Base-by-base conservation (phyloP, 176 grass and related monocot genomes). In the Ensete ventricosum region DNA sequence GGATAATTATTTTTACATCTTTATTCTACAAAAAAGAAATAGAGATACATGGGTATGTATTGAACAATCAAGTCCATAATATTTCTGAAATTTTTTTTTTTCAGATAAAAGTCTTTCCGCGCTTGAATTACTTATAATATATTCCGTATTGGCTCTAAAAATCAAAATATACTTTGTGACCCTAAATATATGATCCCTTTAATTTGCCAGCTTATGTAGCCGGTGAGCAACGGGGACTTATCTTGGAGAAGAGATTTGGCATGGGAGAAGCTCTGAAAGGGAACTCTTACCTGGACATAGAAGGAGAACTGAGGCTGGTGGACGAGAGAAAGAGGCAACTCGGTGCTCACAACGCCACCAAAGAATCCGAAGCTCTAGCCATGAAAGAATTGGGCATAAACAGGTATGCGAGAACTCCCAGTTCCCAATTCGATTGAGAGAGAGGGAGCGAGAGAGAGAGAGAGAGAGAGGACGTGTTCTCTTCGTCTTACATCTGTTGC, bases 361-460 rank as follows among this genome's bases (percentile, higher is more conserved):
- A 76, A 7, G 78, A 69, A 71, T 68, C 20, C 17, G 76, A 92
- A 82, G 22, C 79, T 63, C 85, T 63, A 51, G 65, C 78, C 20
- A 92, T 96, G 92, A 92, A 90, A 76, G 92, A 96, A 77, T 84
- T 96, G 9, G 92, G 92, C 29, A 80, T 92, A n/a, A 76, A 72
- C 4, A 80, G 86, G 75, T 90, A 70, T 12, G 73, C 20, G 21
- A 9, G n/a, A 74, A 34, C 19, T 17, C 19, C 58, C 12, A 53
- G 17, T 54, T 25, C 25, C 1, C 27, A 1, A 65, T 69, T 51
- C 34, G 4, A 43, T 43, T 43, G 34, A 43, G 29, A 29, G 27
- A 29, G 27, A 29, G 27, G 4, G 29, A 34, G 34, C 4, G 43
- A 64, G 29, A 13, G 27, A 29, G 27, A 34, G 29, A 34, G 34